These are phyloP conservation scores for Ceratocystis huliohia DNA, from an alignment of 2,329 filamentous ascomycete species.

Conservation along the genomic window DNA sequence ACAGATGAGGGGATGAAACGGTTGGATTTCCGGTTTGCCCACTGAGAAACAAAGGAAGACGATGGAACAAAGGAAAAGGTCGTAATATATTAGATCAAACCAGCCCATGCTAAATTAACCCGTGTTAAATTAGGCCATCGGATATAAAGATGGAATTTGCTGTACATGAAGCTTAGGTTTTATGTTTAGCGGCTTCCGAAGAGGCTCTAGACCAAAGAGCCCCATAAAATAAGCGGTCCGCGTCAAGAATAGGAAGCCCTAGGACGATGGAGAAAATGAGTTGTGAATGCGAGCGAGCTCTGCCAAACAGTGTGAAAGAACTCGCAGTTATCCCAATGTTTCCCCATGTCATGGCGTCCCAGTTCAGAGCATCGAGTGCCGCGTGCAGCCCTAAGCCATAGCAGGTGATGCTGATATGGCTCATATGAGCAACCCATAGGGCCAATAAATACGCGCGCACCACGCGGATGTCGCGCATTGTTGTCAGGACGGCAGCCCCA, in stretches of 20 bases:
- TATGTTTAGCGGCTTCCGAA: background rate
- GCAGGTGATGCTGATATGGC: constrained; percentile 49
- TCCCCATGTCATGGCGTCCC: constrained; percentile 62
- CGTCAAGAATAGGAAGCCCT: constrained; percentile 44
- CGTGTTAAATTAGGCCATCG: no score
- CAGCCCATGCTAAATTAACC: no score
- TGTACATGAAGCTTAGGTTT: background rate
- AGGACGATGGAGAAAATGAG: background rate
- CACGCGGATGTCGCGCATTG: constrained; percentile 43
- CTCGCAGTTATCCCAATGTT: constrained; percentile 55
- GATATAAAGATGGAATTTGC: no score
- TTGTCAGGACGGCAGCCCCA: constrained; percentile 35
- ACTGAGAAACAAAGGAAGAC: constrained; percentile 27
- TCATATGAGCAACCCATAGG: constrained; percentile 52
- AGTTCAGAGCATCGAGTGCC: constrained; percentile 41
- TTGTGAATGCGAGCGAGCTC: background rate
- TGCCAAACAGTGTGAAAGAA: constrained; percentile 13
- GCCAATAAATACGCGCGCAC: constrained; percentile 55
- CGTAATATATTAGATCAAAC: no score
- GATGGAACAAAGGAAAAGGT: background rate
- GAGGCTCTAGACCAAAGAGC: constrained; percentile 38
- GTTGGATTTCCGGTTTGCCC: constrained; percentile 41
- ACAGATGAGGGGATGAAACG: constrained; percentile 43
- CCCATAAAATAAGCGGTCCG: constrained; percentile 47
- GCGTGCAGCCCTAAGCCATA: constrained; percentile 45